phyloP scores from a whole-genome alignment of 2,329 filamentous ascomycete genomes.

The Arthroderma sp. region DNA sequence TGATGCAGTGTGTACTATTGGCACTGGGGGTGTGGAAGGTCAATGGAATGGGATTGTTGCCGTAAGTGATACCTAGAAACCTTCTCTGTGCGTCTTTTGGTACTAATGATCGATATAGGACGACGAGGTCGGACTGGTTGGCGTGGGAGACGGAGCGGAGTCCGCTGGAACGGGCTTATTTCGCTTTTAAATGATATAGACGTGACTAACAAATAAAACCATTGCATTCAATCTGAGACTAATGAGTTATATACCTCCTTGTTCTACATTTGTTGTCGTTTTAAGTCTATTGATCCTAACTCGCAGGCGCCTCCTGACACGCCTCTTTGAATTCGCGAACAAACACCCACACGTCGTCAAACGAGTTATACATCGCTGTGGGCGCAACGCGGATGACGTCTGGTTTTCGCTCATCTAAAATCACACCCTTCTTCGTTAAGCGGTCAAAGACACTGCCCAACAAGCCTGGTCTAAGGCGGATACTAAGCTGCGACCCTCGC shows the following conservation, averaged over 20 bases:
- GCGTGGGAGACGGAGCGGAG: slow-evolving; percentile 78
- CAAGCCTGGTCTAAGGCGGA: slow-evolving; percentile 55
- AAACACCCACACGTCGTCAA: slow-evolving; percentile 58
- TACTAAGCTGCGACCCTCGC: slow-evolving; percentile 67
- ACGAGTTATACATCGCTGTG: slow-evolving; percentile 72
- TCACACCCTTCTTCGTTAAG: slow-evolving; percentile 56
- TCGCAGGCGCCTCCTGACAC: slow-evolving; percentile 23
- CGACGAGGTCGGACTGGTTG: slow-evolving; percentile 92
- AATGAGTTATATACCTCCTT: not conserved
- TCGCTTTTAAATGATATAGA: slow-evolving; percentile 39
- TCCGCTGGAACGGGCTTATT: slow-evolving; percentile 53
- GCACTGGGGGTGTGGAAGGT: slow-evolving; percentile 91
- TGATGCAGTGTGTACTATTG: slow-evolving; percentile 73
- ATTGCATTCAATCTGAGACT: not conserved
- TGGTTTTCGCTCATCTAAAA: slow-evolving; percentile 74
- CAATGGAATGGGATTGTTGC: slow-evolving; percentile 87
- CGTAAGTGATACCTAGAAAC: slow-evolving; percentile 41
- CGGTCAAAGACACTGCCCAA: slow-evolving; percentile 55
- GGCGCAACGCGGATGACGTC: slow-evolving; percentile 77
- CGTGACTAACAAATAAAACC: not conserved
- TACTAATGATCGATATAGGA: slow-evolving; percentile 40
- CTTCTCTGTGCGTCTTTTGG: not conserved
- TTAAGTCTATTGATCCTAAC: not conserved
- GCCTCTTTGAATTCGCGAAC: slow-evolving; percentile 42
- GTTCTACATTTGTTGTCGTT: not conserved